Conservation (phyloP, 2,329 filamentous ascomycete genomes). For the Penicillium sp. region DNA sequence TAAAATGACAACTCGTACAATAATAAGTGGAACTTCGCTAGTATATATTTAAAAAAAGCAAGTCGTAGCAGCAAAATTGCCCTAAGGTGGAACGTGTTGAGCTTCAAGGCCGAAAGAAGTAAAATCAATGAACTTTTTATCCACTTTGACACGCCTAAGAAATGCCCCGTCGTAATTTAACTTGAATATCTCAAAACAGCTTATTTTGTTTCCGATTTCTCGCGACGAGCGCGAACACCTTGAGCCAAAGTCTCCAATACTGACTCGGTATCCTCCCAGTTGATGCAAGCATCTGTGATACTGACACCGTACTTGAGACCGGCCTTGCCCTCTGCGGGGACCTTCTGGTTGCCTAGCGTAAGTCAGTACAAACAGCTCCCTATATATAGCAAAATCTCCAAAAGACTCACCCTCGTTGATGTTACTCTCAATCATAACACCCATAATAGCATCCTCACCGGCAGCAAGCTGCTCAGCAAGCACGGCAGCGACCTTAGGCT, state of each 20-base stretch:
- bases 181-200: background rate
- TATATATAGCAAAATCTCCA: background rate
- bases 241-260: constrained; percentile 76
- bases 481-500: constrained; percentile 83
- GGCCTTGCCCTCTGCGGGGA: constrained; percentile 78
- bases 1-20: background rate
- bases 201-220: constrained; percentile 35
- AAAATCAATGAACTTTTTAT: constrained; percentile 4
- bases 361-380: constrained; percentile 5
- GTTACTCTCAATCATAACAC: constrained; percentile 98
- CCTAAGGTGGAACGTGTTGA: background rate
- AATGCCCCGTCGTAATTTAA: constrained; percentile 3
- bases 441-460: constrained; percentile 86
- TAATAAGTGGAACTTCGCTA: background rate
- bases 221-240: constrained; percentile 73
- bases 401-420: constrained; percentile 75
- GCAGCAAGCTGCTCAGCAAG: constrained; percentile 80
- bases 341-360: constrained; percentile 74
- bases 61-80: background rate
- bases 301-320: constrained; percentile 90
- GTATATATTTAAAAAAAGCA: background rate
- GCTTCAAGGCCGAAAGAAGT: background rate
- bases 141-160: constrained; percentile 1
- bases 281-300: constrained; percentile 96
- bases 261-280: constrained; percentile 83